Evolutionary conservation across 768 basidiomycete species (phyloP).

Genomic region (Amanita exitialis): DNA sequence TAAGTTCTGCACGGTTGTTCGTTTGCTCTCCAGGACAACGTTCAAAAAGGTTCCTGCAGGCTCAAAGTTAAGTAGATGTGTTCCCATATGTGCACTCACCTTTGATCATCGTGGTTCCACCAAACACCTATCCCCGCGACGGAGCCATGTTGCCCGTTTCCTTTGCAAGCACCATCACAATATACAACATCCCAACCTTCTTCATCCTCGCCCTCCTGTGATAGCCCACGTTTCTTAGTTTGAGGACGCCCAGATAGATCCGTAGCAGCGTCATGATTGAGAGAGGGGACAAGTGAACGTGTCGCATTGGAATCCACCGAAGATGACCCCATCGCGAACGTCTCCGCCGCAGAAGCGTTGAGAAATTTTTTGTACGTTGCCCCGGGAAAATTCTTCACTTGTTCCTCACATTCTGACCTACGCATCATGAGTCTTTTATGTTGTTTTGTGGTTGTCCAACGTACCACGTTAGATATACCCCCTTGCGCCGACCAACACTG

Average conservation of each 20-base stretch:
- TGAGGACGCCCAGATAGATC: conserved; percentile 8
- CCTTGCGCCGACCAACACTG: conserved; percentile 46
- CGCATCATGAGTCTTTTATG: not conserved
- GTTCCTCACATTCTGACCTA: conserved; percentile 66
- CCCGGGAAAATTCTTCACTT: conserved; percentile 53
- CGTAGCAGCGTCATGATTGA: not conserved
- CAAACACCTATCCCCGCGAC: conserved; percentile 84
- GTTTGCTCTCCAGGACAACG: conserved; percentile 78
- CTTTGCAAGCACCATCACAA: conserved; percentile 80
- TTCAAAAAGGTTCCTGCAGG: conserved; percentile 66
- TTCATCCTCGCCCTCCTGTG: conserved; percentile 20
- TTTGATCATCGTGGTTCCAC: conserved; percentile 64
- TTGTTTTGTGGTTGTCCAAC: conserved; percentile 7
- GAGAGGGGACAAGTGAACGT: not conserved
- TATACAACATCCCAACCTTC: conserved; percentile 49
- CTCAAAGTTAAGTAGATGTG: not conserved
- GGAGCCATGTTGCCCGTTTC: conserved; percentile 62
- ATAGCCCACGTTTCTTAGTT: conserved; percentile 23
- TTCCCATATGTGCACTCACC: conserved; percentile 27
- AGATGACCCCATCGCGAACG: conserved; percentile 29
- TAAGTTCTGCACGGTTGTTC: conserved; percentile 83
- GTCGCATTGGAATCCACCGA: not conserved
- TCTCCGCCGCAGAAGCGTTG: conserved; percentile 44
- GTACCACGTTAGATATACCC: conserved; percentile 68
- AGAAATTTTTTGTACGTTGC: conserved; percentile 63